Evolutionary conservation across 140 eudicot genomes (phyloP).

Genomic region (Senecio squalidus): DNA sequence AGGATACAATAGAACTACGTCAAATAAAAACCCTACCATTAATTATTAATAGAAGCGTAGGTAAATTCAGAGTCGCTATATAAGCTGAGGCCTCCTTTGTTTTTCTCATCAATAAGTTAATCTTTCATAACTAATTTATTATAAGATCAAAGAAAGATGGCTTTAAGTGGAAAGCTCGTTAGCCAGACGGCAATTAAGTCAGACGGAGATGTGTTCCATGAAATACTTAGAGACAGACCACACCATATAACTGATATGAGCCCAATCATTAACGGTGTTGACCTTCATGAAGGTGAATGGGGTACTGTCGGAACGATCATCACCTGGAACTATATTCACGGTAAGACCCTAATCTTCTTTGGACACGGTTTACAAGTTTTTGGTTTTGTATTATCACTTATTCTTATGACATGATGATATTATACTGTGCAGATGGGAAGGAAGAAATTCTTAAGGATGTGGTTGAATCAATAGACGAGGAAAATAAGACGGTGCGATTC

Average conservation of each 20-base stretch:
- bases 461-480: constrained; percentile 36
- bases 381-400: too few relatives aligned
- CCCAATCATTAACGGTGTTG: constrained; percentile 33
- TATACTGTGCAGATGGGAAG: constrained; percentile 43
- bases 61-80: too few relatives aligned
- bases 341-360: constrained; percentile 11
- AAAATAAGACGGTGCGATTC: constrained; percentile 31
- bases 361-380: too few relatives aligned
- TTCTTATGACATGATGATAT: neutral
- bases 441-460: constrained; percentile 23
- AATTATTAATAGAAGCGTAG: too few relatives aligned
- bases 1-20: too few relatives aligned
- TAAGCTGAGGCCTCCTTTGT: too few relatives aligned
- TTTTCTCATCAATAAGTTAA: too few relatives aligned
- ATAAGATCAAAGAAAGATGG: too few relatives aligned
- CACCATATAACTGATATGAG: constrained; percentile 30
- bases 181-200: constrained; percentile 25
- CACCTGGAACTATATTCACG: constrained; percentile 45
- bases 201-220: constrained; percentile 36
- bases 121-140: too few relatives aligned
- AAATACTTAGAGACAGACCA: constrained; percentile 23
- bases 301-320: constrained; percentile 54
- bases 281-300: constrained; percentile 56
- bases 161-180: constrained; percentile 13
- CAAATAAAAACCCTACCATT: too few relatives aligned